phyloP scores from a whole-genome alignment of 1,284 basidiomycete genomes.

The Fistulina hepatica region DNA sequence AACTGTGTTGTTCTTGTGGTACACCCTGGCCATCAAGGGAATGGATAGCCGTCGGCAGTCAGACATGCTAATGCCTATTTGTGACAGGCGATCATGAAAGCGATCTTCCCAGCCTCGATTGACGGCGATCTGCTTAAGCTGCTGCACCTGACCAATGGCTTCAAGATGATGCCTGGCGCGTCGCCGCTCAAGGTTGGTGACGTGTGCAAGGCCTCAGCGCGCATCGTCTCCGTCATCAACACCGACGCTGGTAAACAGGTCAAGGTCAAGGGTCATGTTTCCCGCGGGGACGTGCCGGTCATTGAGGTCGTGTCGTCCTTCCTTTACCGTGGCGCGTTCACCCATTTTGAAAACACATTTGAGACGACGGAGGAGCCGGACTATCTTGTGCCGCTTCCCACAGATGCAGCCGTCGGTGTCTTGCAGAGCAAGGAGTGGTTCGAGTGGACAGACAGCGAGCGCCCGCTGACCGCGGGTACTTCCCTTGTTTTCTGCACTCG shows the following conservation, averaged over 20 bases:
- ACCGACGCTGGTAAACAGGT: constrained; percentile 89
- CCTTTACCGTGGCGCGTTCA: constrained; percentile 92
- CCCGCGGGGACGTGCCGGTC: constrained; percentile 65
- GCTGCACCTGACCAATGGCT: constrained; percentile 95
- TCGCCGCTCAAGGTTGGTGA: constrained; percentile 78
- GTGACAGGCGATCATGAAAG: constrained; percentile 84
- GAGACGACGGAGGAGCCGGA: constrained; percentile 85
- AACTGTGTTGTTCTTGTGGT: too few relatives aligned
- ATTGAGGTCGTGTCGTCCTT: constrained; percentile 94
- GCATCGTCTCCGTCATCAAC: constrained; percentile 85
- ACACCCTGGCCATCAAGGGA: too few relatives aligned
- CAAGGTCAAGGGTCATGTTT: constrained; percentile 82
- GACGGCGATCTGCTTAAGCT: constrained; percentile 92
- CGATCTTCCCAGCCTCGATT: constrained; percentile 87
- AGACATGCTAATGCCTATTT: constrained; percentile 6
- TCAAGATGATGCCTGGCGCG: constrained; percentile 77
- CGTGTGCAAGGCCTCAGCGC: constrained; percentile 82
- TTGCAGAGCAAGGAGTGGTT: constrained; percentile 98
- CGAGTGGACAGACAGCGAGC: constrained; percentile 81
- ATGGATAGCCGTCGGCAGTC: too few relatives aligned
- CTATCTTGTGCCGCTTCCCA: constrained; percentile 70
- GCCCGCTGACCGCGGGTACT: constrained; percentile 71
- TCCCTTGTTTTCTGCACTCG: constrained; percentile 83
- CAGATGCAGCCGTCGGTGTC: constrained; percentile 80
- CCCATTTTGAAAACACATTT: constrained; percentile 93